A percentile compares a stretch with the other conserved stretches of the same genome.
phyloP scores from a whole-genome alignment of 2,329 filamentous ascomycete genomes.

The Trichoderma hamatum region DNA sequence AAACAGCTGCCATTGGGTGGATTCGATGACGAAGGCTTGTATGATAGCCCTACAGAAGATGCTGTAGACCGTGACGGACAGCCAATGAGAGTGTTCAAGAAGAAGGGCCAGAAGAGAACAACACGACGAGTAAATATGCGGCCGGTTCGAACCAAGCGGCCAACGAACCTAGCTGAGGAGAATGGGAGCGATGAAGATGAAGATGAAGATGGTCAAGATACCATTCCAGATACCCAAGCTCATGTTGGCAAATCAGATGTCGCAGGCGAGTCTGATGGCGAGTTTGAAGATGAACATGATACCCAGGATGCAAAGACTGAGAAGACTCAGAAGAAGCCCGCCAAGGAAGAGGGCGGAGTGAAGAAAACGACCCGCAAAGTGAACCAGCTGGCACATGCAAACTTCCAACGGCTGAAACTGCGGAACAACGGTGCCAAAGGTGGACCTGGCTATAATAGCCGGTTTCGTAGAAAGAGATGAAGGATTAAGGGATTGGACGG shows the following conservation, averaged over 20 bases:
- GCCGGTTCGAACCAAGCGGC: constrained; percentile 55
- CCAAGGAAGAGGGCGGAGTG: constrained; percentile 48
- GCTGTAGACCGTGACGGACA: constrained; percentile 57
- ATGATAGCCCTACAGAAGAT: constrained; percentile 58
- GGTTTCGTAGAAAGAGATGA: constrained; percentile 56
- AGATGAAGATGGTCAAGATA: constrained; percentile 41
- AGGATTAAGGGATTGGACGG: background rate
- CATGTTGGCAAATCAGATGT: constrained; percentile 20
- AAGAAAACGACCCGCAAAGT: constrained; percentile 62
- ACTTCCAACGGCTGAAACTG: constrained; percentile 68
- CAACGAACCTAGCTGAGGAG: constrained; percentile 35
- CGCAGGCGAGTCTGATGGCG: constrained; percentile 28
- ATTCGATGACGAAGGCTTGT: constrained; percentile 64
- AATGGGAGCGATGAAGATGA: constrained; percentile 34
- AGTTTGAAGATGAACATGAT: constrained; percentile 30
- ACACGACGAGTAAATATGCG: constrained; percentile 69
- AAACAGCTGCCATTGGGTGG: constrained; percentile 56
- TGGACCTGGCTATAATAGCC: constrained; percentile 58
- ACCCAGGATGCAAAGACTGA: constrained; percentile 27
- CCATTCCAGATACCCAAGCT: constrained; percentile 38
- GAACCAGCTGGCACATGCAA: constrained; percentile 65
- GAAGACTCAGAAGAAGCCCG: constrained; percentile 32
- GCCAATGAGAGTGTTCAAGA: constrained; percentile 71
- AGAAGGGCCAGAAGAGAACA: constrained; percentile 81
- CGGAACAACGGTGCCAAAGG: constrained; percentile 65